A percentile compares a stretch with the other conserved stretches of the same genome.
Conservation (phyloP, 805 yeast genomes). For the Starmerella tilneyi region DNA sequence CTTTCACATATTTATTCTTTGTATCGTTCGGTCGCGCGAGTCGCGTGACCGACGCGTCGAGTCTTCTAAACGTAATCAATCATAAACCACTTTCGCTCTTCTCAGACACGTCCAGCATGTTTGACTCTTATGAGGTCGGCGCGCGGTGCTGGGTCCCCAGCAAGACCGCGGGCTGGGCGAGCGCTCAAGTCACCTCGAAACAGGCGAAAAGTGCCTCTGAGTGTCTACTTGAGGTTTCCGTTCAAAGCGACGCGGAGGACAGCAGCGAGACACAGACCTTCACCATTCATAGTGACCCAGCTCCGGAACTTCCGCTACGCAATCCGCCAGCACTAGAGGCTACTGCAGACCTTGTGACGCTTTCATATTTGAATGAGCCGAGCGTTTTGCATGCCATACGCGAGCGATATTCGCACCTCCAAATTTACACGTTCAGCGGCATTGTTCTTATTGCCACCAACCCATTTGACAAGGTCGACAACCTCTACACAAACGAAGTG, state of each 20-base stretch:
- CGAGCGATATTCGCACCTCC: constrained; percentile 77
- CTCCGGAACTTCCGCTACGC: constrained; percentile 60
- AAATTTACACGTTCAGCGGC: constrained; percentile 92
- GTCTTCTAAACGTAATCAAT: constrained; percentile 1
- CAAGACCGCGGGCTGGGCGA: constrained; percentile 61
- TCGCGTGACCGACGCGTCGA: constrained; percentile 11
- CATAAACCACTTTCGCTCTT: not conserved
- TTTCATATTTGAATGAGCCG: constrained; percentile 90
- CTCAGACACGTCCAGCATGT: constrained; percentile 17
- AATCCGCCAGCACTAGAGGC: constrained; percentile 89
- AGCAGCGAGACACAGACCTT: constrained; percentile 17
- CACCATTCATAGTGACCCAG: constrained; percentile 36
- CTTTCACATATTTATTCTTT: too few relatives aligned
- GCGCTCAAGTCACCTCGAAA: constrained; percentile 44
- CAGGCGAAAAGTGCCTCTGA: constrained; percentile 37
- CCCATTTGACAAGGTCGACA: constrained; percentile 89
- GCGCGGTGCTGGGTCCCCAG: constrained; percentile 69
- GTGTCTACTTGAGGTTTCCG: constrained; percentile 40
- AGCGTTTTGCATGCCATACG: constrained; percentile 91
- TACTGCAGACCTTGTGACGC: constrained; percentile 84
- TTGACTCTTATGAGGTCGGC: constrained; percentile 26
- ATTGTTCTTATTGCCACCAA: constrained; percentile 92
- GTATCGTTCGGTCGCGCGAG: too few relatives aligned
- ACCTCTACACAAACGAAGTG: constrained; percentile 79
- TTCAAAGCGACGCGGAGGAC: constrained; percentile 32